Conservation (phyloP, 2,329 filamentous ascomycete species). For the Cercospora zeae-maydis region DNA sequence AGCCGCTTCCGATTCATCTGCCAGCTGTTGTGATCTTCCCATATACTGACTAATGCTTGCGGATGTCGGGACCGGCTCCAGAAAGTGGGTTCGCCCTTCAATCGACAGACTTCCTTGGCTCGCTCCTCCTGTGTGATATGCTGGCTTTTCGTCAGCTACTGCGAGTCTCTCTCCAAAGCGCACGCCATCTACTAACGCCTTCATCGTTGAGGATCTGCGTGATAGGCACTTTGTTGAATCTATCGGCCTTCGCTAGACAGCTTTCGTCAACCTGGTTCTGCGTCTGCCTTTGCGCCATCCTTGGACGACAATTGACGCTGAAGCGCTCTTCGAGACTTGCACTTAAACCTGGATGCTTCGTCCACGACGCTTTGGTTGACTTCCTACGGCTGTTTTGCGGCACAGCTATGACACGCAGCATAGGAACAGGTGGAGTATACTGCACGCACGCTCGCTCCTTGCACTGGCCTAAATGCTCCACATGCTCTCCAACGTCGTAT, state of each 20-base stretch:
- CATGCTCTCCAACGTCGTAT: not conserved
- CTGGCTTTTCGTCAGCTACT: not conserved
- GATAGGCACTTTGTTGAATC: not conserved
- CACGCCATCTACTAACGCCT: not conserved
- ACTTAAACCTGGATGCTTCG: not conserved
- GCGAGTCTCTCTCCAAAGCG: not conserved
- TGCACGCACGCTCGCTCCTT: not conserved
- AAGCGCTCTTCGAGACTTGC: not conserved
- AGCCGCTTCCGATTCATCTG: not conserved
- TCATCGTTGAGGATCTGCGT: not conserved
- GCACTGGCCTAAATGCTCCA: not conserved
- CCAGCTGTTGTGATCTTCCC: not conserved
- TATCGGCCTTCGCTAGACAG: not conserved
- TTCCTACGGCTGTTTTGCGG: not conserved
- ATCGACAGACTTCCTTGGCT: not conserved
- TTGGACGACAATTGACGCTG: not conserved
- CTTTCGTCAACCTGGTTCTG: not conserved
- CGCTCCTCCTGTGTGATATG: not conserved
- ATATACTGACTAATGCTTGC: not conserved
- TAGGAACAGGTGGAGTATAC: not conserved
- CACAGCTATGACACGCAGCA: not conserved
- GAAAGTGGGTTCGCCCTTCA: not conserved
- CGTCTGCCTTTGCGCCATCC: not conserved
- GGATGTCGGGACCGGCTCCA: not conserved
- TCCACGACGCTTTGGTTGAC: not conserved